A percentile compares a stretch with the other conserved stretches of the same genome.
phyloP scores from a whole-genome alignment of 2,329 filamentous ascomycete genomes.

The Fusarium sp. region DNA sequence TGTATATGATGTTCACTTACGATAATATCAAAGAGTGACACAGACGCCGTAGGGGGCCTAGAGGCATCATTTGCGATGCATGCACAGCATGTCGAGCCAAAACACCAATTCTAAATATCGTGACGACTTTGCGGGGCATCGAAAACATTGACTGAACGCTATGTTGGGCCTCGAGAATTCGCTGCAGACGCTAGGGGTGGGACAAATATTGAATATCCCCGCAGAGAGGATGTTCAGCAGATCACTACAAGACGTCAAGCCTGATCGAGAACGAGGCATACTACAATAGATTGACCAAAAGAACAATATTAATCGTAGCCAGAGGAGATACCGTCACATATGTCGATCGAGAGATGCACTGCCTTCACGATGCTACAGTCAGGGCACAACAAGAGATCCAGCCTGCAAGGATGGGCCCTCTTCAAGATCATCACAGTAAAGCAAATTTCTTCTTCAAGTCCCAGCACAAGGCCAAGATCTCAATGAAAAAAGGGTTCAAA shows the following conservation, averaged over 20 bases:
- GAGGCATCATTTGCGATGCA: background rate
- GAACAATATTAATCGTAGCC: too few relatives aligned
- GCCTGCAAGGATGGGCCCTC: background rate
- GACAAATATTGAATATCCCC: background rate
- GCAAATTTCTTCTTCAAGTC: conserved; percentile 39
- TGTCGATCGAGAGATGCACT: background rate
- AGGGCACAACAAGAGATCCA: background rate
- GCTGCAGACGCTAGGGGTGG: background rate
- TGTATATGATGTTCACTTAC: fast-evolving
- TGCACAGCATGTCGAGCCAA: background rate
- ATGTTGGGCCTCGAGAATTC: fast-evolving
- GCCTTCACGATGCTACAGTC: background rate
- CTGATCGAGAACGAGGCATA: background rate
- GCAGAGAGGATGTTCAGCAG: background rate
- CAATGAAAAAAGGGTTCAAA: conserved; percentile 38
- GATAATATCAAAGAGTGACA: background rate
- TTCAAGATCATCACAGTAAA: background rate
- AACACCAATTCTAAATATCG: background rate
- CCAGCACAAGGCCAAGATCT: conserved; percentile 19
- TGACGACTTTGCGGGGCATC: fast-evolving
- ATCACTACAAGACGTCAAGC: background rate
- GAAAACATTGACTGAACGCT: fast-evolving
- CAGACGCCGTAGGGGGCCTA: background rate
- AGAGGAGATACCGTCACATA: background rate
- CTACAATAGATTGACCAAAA: background rate